Evolutionary conservation across 2,329 filamentous ascomycete species (phyloP), one percentile per base, ranked within the genome.

Genomic region (Alternaria sp.): DNA sequence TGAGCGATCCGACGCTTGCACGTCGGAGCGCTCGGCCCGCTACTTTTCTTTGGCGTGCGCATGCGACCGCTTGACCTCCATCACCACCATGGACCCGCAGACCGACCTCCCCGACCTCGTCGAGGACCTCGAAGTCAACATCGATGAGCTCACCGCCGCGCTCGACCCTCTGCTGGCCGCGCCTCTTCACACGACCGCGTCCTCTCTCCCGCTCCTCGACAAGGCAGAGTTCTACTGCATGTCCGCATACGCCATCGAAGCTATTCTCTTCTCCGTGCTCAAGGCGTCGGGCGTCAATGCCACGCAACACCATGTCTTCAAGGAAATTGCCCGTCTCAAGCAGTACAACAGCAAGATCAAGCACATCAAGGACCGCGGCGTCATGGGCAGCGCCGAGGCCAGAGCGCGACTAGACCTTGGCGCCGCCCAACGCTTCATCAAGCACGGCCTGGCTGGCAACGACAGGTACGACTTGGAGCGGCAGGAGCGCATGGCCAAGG

Each of bases 331-430:
- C 62, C 89, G 96, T 60, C 90, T 98, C 58, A 93, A 90, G 79
- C 91, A 94, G 77, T 98, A 98, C 80, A 97, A 97, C 81, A 89
- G 88, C 63, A 99, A 98, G 83, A 95, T 98, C 78, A 93, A 96
- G 76, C 84, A 85, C 14, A 87, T 89, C 4, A 94, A 97, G 80
- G 68, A 68, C 20, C 47, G 62, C 2, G 58, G 61, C 4, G 54
- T 55, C 11, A 55, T 63, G 26, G 87, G 87, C 47, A 1, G 85
- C 86, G 57, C 84, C 88, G 73, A 85, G 86, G 56, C 53, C 14
- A 33, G 60, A 25, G 60, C 60, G 51, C 54, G 51, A 30, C 86
- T 91, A 23, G 87, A 97, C 75, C 94, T 92, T 71, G 87, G 88
- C 68, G 94, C 93, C 6, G 92, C 93, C 14, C 88, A 87, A 55